Conservation (phyloP, 805 yeast genomes). For the Saccharomycopsis synnaedendra region DNA sequence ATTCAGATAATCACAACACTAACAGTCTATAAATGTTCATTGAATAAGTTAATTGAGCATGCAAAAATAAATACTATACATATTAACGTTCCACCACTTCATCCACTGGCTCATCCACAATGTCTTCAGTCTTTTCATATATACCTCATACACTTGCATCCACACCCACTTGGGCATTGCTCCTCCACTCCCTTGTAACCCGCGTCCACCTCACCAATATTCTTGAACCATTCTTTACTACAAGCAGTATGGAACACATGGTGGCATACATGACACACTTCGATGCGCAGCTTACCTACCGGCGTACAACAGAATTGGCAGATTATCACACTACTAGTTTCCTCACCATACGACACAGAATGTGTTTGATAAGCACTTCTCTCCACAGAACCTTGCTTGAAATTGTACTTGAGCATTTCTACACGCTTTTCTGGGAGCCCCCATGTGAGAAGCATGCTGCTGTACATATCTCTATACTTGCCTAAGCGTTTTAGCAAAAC, state of each 20-base stretch:
- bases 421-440: slow-evolving; percentile 72
- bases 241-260: slow-evolving; percentile 74
- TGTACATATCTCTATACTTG: slow-evolving; percentile 49
- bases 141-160: slow-evolving; percentile 50
- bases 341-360: not conserved
- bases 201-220: not conserved
- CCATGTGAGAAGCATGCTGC: slow-evolving; percentile 71
- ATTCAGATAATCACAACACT: no score
- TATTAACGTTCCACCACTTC: no score
- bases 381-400: slow-evolving; percentile 18
- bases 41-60: no score
- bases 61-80: no score
- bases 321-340: slow-evolving; percentile 21
- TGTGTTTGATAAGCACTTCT: no score
- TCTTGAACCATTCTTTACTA: slow-evolving; percentile 71
- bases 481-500: slow-evolving; percentile 5
- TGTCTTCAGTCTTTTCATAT: not conserved
- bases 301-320: slow-evolving; percentile 61
- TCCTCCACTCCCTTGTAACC: slow-evolving; percentile 8
- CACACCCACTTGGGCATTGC: slow-evolving; percentile 82
- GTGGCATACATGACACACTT: slow-evolving; percentile 59
- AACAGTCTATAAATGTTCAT: no score
- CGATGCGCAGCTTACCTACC: slow-evolving; percentile 45
- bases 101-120: no score
- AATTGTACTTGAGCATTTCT: slow-evolving; percentile 63